Evolutionary conservation across 345 rosid species (phyloP).

Genomic region (Nephelium lappaceum): DNA sequence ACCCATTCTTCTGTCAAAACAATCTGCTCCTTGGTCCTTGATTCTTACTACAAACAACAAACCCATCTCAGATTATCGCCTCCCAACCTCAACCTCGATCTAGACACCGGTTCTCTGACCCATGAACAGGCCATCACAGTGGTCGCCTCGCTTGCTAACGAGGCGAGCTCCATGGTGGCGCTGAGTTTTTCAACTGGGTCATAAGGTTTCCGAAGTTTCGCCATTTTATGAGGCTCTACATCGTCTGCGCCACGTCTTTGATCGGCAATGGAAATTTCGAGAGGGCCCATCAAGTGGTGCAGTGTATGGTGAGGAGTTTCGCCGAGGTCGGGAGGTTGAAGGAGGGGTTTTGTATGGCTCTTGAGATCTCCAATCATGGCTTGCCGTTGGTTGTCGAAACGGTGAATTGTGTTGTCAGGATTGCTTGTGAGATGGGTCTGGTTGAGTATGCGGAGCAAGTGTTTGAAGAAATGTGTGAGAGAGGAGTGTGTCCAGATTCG

Average conservation of each 20-base stretch:
- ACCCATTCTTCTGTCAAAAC: conserved; percentile 53
- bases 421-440: conserved; percentile 51
- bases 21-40: conserved; percentile 55
- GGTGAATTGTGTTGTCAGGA: conserved; percentile 50
- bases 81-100: conserved; percentile 41
- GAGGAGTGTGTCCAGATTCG: conserved; percentile 65
- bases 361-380: conserved; percentile 81
- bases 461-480: conserved; percentile 77
- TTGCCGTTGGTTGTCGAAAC: conserved; percentile 41
- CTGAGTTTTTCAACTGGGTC: conserved; percentile 77
- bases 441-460: conserved; percentile 59
- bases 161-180: conserved; percentile 85
- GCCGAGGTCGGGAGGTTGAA: conserved; percentile 69
- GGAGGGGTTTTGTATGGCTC: conserved; percentile 69
- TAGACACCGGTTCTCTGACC: conserved; percentile 52
- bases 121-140: conserved; percentile 73
- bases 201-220: conserved; percentile 57
- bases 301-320: conserved; percentile 69
- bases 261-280: conserved; percentile 59
- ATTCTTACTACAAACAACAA: conserved; percentile 50
- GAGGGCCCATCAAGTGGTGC: conserved; percentile 71
- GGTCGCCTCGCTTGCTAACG: conserved; percentile 73
- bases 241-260: conserved; percentile 61
- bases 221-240: conserved; percentile 78
- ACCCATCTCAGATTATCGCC: conserved; percentile 36